Percentiles rank a stretch among this genome's conserved stretches.
Evolutionary conservation across 2,329 filamentous ascomycete genomes (phyloP).

Genomic region (Microdochium trichocladiopsis): DNA sequence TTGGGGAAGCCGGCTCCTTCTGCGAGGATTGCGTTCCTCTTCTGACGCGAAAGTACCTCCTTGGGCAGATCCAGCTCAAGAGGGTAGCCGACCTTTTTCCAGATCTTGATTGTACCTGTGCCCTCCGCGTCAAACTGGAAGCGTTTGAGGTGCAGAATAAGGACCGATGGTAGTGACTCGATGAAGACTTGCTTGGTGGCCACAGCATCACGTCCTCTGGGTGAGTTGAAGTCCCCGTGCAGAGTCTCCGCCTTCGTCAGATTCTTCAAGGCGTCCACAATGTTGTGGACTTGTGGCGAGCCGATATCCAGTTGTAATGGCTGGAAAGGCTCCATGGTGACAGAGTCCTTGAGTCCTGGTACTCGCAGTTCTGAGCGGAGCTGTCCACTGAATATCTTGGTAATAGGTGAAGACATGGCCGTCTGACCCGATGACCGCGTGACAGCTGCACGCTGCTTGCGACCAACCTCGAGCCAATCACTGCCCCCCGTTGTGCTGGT

Average conservation of each 20-base stretch:
- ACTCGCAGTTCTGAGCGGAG: constrained; percentile 84
- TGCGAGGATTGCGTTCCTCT: constrained; percentile 56
- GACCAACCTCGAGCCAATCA: constrained; percentile 93
- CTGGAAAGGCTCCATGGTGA: constrained; percentile 90
- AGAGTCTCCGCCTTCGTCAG: constrained; percentile 79
- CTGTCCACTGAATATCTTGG: constrained; percentile 89
- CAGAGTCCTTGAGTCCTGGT: constrained; percentile 79
- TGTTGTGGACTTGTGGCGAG: constrained; percentile 77
- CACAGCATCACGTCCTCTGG: constrained; percentile 66
- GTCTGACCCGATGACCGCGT: constrained; percentile 78
- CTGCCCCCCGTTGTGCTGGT: constrained; percentile 39
- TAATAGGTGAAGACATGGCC: constrained; percentile 72
- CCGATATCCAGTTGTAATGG: constrained; percentile 93
- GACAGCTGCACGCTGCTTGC: constrained; percentile 79
- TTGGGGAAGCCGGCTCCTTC: constrained; percentile 66
- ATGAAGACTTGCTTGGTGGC: constrained; percentile 95
- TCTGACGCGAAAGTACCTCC: constrained; percentile 76
- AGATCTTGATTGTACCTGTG: constrained; percentile 86
- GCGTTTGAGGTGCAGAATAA: constrained; percentile 92
- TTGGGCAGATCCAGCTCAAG: constrained; percentile 89
- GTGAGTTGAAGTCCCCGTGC: constrained; percentile 76
- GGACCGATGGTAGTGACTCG: constrained; percentile 80
- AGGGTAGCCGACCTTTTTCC: constrained; percentile 96
- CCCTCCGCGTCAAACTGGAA: constrained; percentile 90
- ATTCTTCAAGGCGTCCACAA: constrained; percentile 81